Percentiles rank a stretch among this genome's conserved stretches.
phyloP scores from a whole-genome alignment of 768 basidiomycete species.

The Tulasnella sp. region DNA sequence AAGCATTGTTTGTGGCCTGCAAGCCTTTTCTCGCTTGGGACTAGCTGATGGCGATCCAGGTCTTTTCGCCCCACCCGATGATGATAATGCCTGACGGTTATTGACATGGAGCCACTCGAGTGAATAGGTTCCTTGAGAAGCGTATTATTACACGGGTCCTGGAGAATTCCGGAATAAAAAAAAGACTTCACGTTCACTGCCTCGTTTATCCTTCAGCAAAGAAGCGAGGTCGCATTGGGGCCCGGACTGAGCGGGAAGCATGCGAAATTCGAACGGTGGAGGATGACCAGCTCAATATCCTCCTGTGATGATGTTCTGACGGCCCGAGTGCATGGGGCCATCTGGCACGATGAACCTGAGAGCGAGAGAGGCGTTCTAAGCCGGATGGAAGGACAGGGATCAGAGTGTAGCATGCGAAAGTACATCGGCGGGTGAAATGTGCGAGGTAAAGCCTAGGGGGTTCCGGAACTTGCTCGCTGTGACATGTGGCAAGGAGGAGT shows the following conservation, averaged over 20 bases:
- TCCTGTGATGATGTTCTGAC: background rate
- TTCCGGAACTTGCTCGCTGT: background rate
- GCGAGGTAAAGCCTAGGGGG: slow-evolving; percentile 3
- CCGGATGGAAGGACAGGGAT: background rate
- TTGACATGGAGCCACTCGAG: background rate
- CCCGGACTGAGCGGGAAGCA: background rate
- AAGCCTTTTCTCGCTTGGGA: background rate
- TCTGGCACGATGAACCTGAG: background rate
- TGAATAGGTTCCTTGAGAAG: background rate
- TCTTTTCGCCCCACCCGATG: background rate
- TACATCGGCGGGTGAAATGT: background rate
- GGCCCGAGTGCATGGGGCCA: background rate
- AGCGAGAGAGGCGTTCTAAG: background rate
- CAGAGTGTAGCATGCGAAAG: background rate
- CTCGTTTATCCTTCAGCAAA: background rate
- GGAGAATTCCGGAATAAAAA: background rate
- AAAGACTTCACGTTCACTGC: background rate
- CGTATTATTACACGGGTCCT: background rate
- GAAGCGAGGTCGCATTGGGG: background rate
- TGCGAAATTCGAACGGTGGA: background rate
- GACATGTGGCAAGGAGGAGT: background rate
- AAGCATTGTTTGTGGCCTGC: background rate
- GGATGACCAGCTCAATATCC: no score
- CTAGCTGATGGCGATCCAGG: background rate
- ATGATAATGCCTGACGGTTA: background rate